Conservation (phyloP, 495 filamentous ascomycete species). For the Podospora tetraspora region DNA sequence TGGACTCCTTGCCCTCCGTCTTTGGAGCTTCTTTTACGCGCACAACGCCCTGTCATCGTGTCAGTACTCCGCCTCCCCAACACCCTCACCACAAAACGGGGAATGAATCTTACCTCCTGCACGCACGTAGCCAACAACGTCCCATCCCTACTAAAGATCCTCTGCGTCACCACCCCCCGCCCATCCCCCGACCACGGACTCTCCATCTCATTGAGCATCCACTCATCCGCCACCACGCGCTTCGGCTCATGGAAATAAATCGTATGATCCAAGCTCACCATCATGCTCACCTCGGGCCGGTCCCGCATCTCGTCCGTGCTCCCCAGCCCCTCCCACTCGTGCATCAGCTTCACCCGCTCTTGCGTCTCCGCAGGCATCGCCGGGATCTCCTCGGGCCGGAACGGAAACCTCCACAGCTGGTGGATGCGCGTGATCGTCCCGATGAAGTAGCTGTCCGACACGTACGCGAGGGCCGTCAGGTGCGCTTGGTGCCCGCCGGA, state of each 20-base stretch:
- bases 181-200: constrained; percentile 93
- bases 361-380: constrained; percentile 27
- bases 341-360: constrained; percentile 29
- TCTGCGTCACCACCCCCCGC: constrained; percentile 78
- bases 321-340: constrained; percentile 40
- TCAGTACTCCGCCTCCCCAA: background rate
- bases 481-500: constrained; percentile 74
- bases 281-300: constrained; percentile 72
- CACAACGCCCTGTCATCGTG: constrained; percentile 20
- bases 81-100: background rate
- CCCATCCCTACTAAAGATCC: constrained; percentile 81
- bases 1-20: constrained; percentile 22
- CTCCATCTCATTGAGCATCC: constrained; percentile 89
- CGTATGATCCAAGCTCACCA: constrained; percentile 88
- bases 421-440: constrained; percentile 78
- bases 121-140: constrained; percentile 77
- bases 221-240: constrained; percentile 80
- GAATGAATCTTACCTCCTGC: constrained; percentile 57
- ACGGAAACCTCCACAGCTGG: constrained; percentile 57
- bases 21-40: constrained; percentile 19
- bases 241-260: constrained; percentile 91
- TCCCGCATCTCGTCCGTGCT: constrained; percentile 35
- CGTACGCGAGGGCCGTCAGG: constrained; percentile 82
- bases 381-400: constrained; percentile 32
- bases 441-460: constrained; percentile 88